Base-by-base conservation (phyloP, 345 rosid species). In the Gossypium ekmanianum region DNA sequence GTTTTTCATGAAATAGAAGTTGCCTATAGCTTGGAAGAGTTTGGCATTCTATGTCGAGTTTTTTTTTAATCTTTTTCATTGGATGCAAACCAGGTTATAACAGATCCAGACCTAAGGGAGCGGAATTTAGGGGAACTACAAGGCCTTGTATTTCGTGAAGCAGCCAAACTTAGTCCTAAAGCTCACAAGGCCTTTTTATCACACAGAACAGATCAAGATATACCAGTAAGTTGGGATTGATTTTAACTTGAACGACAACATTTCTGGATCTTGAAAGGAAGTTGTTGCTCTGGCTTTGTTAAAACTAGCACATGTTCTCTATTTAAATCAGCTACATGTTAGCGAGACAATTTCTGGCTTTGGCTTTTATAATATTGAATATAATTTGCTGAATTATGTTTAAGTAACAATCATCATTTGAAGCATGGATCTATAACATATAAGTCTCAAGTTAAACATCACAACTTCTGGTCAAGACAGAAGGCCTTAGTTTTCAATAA, bases 51-150 rank as follows among this genome's bases (percentile, higher is more conserved):
- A 66, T 13, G 9, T 67, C 18, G 6, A 68, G 39, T 41, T 65
- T 13, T 56, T 34, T 34, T 34, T 34, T 34, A 5, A 4, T 58
- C 24, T 44, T 52, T 71, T 63, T 3, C 44, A 39, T 17, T 80
- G 65, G 12, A 10, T 72, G 16, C 74, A 52, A 71, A 77, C 74
- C 78, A 94, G 98, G 97, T 94, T 58, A 75, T 84, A 62, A 79
- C 87, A 75, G 93, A 94, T 80, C 80, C 76, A 57, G 89, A 80
- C 52, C 76, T 94, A 9, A 68, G 97, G 66, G 98, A 94, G 69
- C 89, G 97, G 61, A 85, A 92, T 83, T 80, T 89, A 68, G 98
- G 98, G 29, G 93, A 88, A 76, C 91, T 94, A 85, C 97, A 94
- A 81, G 98, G 97, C 59, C 81, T 84, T 77, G 79, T 82, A 39